Percentiles rank a stretch among this genome's conserved stretches.
Evolutionary conservation across 2,329 filamentous ascomycete genomes (phyloP).

Genomic region (Hypoxylon sp.): DNA sequence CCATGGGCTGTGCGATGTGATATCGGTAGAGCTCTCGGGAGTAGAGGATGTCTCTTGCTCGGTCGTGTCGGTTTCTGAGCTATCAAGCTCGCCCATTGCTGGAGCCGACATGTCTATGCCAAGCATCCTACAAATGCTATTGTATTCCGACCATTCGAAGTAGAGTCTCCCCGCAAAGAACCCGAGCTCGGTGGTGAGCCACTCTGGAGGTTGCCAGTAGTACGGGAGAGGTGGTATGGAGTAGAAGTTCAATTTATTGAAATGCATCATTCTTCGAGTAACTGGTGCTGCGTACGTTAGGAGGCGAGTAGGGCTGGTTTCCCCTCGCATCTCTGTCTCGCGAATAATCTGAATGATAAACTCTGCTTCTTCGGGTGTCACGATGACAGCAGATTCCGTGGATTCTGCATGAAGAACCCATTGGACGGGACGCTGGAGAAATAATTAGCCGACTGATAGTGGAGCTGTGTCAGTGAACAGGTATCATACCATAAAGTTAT

Average conservation of each 20-base stretch:
- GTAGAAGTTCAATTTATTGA: constrained; percentile 63
- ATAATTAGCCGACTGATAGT: constrained; percentile 23
- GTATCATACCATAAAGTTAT: constrained; percentile 51
- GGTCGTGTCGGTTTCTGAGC: constrained; percentile 25
- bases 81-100: constrained; percentile 28
- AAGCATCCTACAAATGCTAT: constrained; percentile 46
- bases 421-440: constrained; percentile 55
- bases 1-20: constrained; percentile 4
- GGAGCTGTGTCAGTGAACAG: background rate
- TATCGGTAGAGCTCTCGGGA: constrained; percentile 5
- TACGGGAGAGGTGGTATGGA: constrained; percentile 57
- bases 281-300: constrained; percentile 68
- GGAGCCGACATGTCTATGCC: constrained; percentile 38
- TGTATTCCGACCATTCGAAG: constrained; percentile 60
- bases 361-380: constrained; percentile 71
- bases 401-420: constrained; percentile 67
- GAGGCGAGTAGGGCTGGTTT: constrained; percentile 51
- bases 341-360: constrained; percentile 57
- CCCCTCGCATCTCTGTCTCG: background rate
- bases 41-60: constrained; percentile 14
- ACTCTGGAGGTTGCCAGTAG: constrained; percentile 54
- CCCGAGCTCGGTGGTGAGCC: constrained; percentile 66
- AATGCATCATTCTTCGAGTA: constrained; percentile 66
- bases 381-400: constrained; percentile 58
- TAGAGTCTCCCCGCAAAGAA: constrained; percentile 69